Conservation (phyloP, 2,329 filamentous ascomycete species). For the Penicillium palitans region DNA sequence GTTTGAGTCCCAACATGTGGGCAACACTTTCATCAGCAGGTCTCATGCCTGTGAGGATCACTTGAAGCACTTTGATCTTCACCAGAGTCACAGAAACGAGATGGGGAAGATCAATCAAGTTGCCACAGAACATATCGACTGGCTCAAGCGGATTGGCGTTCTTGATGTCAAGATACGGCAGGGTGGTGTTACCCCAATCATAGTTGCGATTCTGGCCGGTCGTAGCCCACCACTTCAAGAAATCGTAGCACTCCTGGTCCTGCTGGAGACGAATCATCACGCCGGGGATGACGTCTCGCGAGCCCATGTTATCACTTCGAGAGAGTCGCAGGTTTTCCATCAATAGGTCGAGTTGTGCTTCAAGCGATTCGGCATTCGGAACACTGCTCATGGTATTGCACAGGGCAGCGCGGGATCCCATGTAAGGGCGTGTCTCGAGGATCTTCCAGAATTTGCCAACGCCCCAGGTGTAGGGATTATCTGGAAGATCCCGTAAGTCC, state of each 20-base stretch:
- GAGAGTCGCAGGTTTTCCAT: slow-evolving; percentile 46
- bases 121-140: slow-evolving; percentile 22
- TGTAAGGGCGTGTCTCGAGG: slow-evolving; percentile 47
- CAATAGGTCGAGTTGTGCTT: slow-evolving; percentile 42
- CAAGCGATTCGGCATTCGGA: slow-evolving; percentile 38
- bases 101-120: neutral
- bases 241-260: slow-evolving; percentile 56
- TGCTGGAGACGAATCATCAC: slow-evolving; percentile 49
- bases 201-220: neutral
- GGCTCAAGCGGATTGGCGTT: slow-evolving; percentile 47
- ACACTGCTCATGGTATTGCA: slow-evolving; percentile 37
- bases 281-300: slow-evolving; percentile 45
- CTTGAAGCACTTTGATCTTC: neutral
- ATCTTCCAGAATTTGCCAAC: slow-evolving; percentile 49
- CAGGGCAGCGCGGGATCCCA: slow-evolving; percentile 40
- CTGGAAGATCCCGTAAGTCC: slow-evolving; percentile 36
- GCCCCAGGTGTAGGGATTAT: slow-evolving; percentile 41
- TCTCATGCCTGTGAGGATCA: neutral
- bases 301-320: slow-evolving; percentile 48
- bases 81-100: slow-evolving; percentile 31
- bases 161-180: slow-evolving; percentile 41
- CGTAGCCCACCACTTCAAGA: slow-evolving; percentile 50
- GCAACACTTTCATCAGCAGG: neutral
- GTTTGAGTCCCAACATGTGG: neutral
- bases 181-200: slow-evolving; percentile 37